Evolutionary conservation across 192 early-diverging fungal genomes (phyloP).

Genomic region (Coemansia sp.): DNA sequence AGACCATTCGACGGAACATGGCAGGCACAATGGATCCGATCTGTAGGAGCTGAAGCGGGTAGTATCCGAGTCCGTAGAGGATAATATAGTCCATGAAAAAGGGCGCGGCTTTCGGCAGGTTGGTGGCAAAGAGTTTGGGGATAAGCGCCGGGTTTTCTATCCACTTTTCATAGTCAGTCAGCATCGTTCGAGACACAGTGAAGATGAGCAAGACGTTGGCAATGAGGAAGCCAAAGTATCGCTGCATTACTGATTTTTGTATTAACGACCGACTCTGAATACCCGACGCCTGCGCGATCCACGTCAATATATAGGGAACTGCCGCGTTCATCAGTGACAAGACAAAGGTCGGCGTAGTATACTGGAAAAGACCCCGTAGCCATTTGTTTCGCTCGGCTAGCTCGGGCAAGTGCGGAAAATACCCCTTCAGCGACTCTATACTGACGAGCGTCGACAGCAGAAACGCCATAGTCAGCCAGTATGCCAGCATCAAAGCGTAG

Average conservation of each 20-base stretch:
- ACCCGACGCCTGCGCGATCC: constrained; percentile 48
- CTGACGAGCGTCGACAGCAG: constrained; percentile 65
- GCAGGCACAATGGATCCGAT: constrained; percentile 63
- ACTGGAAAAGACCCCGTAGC: constrained; percentile 45
- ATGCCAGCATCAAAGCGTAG: constrained; percentile 62
- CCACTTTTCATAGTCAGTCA: constrained; percentile 66
- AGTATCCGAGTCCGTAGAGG: constrained; percentile 68
- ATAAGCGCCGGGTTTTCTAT: constrained; percentile 70
- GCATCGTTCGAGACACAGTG: constrained; percentile 67
- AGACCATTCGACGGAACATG: constrained; percentile 61
- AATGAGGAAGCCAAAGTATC: constrained; percentile 75
- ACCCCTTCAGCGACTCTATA: constrained; percentile 40
- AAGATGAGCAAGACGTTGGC: constrained; percentile 78
- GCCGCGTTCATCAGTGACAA: constrained; percentile 51
- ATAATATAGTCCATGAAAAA: constrained; percentile 82
- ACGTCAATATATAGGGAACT: constrained; percentile 44
- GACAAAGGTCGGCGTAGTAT: constrained; percentile 42
- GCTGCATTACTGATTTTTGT: constrained; percentile 54
- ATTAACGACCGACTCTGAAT: constrained; percentile 49
- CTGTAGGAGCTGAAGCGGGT: constrained; percentile 70
- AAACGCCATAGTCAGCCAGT: constrained; percentile 75
- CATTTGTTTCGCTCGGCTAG: constrained; percentile 46
- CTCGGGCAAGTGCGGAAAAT: constrained; percentile 61
- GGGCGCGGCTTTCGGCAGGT: constrained; percentile 69
- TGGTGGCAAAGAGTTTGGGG: constrained; percentile 66